Percentiles rank a stretch among this genome's conserved stretches.
phyloP scores from a whole-genome alignment of 1,284 basidiomycete genomes.

The Boletus sp. region DNA sequence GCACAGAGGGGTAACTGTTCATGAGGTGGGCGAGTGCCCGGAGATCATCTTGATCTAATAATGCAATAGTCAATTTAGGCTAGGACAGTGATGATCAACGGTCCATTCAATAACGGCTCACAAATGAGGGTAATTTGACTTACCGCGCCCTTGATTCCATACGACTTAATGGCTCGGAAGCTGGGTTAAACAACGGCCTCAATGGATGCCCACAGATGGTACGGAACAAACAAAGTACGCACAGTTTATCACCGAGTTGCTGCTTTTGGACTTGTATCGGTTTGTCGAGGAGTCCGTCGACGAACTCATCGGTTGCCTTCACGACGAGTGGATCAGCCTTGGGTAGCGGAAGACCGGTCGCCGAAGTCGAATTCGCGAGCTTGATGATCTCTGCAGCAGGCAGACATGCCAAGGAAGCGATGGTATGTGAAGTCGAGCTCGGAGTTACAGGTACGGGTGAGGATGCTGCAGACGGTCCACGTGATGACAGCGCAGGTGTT shows the following conservation, averaged over 20 bases:
- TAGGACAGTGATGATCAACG: constrained; percentile 33
- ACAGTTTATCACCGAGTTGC: constrained; percentile 79
- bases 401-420: constrained; percentile 63
- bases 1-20: constrained; percentile 81
- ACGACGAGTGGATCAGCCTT: constrained; percentile 73
- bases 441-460: constrained; percentile 66
- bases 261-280: constrained; percentile 78
- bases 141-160: constrained; percentile 79
- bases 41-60: constrained; percentile 85
- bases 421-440: constrained; percentile 49
- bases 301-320: constrained; percentile 76
- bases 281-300: constrained; percentile 70
- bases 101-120: not conserved
- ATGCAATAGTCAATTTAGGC: constrained; percentile 81
- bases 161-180: constrained; percentile 78
- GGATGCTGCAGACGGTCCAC: constrained; percentile 68
- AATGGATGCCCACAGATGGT: not conserved
- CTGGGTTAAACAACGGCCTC: constrained; percentile 39
- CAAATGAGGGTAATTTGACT: constrained; percentile 32
- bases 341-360: constrained; percentile 65
- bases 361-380: constrained; percentile 56
- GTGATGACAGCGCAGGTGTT: constrained; percentile 73
- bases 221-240: constrained; percentile 32
- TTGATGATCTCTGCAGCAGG: constrained; percentile 73
- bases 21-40: constrained; percentile 82